Evolutionary conservation across 2,329 filamentous ascomycete genomes (phyloP).

Genomic region (Pseudogymnoascus sp.): DNA sequence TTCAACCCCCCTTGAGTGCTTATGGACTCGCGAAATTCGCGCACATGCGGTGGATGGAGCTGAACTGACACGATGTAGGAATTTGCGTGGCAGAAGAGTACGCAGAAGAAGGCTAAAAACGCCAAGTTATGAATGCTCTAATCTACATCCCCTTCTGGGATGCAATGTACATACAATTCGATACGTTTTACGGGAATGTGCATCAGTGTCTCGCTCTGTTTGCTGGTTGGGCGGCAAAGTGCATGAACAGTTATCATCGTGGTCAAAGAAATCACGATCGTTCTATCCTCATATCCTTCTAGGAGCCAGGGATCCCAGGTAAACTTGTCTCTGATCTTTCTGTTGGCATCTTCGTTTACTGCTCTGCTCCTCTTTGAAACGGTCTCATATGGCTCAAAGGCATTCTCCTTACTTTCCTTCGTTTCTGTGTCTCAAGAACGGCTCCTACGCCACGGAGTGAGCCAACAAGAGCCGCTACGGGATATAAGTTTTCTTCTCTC

Average conservation of each 20-base stretch:
- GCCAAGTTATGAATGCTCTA: slow-evolving; percentile 15
- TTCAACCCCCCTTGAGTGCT: neutral
- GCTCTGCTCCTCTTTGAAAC: neutral
- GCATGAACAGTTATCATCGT: neutral
- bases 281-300: neutral
- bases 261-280: neutral
- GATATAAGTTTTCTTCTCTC: neutral
- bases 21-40: neutral
- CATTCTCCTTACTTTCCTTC: slow-evolving; percentile 1
- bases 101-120: slow-evolving; percentile 20
- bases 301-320: neutral
- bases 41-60: neutral
- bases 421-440: neutral
- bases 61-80: slow-evolving; percentile 18
- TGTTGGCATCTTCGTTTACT: slow-evolving; percentile 1
- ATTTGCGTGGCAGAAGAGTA: slow-evolving; percentile 28
- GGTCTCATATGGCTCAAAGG: neutral
- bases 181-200: neutral
- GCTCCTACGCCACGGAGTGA: neutral
- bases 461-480: neutral
- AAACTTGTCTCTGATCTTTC: neutral
- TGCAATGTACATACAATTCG: slow-evolving; percentile 6
- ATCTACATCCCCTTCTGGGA: neutral
- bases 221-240: neutral
- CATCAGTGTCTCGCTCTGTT: neutral